Conservation (phyloP, 805 yeast species). For the Teunomyces barrocoloradensis region DNA sequence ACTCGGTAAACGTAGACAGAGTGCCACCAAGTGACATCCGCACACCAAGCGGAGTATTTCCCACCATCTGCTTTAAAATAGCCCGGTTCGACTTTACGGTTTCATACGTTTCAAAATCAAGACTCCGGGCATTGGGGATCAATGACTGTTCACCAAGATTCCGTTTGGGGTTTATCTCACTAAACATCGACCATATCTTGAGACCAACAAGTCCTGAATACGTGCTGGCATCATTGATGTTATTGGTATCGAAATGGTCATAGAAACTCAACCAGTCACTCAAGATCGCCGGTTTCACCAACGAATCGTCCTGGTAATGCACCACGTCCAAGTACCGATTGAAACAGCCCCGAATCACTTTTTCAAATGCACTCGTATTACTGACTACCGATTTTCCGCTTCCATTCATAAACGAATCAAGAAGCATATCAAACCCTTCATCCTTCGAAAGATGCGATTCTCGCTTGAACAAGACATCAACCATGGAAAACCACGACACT, state of each 20-base stretch:
- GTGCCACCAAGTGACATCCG: conserved; percentile 29
- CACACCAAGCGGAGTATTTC: conserved; percentile 26
- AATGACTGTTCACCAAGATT: conserved; percentile 14
- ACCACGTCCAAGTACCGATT: conserved; percentile 58
- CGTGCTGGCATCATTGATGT: conserved; percentile 44
- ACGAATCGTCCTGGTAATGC: conserved; percentile 58
- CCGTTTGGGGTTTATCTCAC: conserved; percentile 48
- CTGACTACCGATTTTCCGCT: conserved; percentile 36
- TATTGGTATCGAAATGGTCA: conserved; percentile 48
- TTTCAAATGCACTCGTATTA: conserved; percentile 49
- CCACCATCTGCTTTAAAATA: conserved; percentile 26
- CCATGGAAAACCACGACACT: conserved; percentile 64
- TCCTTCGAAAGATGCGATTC: conserved; percentile 44
- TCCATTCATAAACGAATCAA: conserved; percentile 43
- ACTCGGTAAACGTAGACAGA: conserved; percentile 22
- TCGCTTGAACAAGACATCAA: conserved; percentile 59
- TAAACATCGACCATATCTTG: conserved; percentile 62
- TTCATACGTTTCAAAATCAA: conserved; percentile 43
- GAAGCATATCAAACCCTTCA: conserved; percentile 47
- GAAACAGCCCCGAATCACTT: conserved; percentile 70
- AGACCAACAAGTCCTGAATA: conserved; percentile 59
- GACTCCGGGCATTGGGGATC: conserved; percentile 29
- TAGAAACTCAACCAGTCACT: conserved; percentile 77
- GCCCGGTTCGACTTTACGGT: conserved; percentile 30
- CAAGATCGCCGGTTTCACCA: conserved; percentile 56